Percentiles rank a stretch among this genome's conserved stretches.
phyloP scores from a whole-genome alignment of 2,329 filamentous ascomycete species.

The Samsoniella hepiali region DNA sequence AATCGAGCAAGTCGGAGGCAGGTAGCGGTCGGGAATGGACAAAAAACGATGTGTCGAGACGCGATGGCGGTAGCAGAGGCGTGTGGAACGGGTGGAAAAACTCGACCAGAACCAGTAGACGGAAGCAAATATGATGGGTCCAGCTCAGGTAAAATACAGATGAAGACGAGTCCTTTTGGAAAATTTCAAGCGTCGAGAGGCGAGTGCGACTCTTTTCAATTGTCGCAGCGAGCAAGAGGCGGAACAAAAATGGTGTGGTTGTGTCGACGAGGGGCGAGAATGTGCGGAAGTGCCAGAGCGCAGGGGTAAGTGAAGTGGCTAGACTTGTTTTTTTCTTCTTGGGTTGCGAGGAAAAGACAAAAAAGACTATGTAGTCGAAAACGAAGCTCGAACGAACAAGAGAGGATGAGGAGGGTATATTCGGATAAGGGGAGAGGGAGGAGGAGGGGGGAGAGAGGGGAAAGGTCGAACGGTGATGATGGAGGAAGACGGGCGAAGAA shows the following conservation, averaged over 20 bases:
- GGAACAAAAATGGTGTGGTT: neutral
- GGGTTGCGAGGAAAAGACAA: conserved; percentile 28
- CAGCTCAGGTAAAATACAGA: conserved; percentile 19
- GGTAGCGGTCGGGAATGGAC: neutral
- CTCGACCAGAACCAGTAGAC: neutral
- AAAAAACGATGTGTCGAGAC: neutral
- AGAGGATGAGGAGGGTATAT: conserved; percentile 28
- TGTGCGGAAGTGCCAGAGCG: neutral
- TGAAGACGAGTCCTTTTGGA: conserved; percentile 10
- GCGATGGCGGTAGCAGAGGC: neutral
- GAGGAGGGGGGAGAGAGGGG: conserved; percentile 32
- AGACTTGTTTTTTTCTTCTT: conserved; percentile 21
- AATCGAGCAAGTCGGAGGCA: neutral
- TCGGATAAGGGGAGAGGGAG: conserved; percentile 27
- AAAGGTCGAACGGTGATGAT: conserved; percentile 27
- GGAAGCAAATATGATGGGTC: neutral
- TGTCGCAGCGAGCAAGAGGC: neutral
- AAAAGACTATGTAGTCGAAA: conserved; percentile 24
- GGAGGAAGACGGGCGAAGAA: conserved; percentile 32
- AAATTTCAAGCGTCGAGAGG: neutral
- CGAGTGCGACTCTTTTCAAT: neutral
- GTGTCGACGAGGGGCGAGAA: neutral
- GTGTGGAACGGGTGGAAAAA: conserved; percentile 1
- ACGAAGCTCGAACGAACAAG: conserved; percentile 22
- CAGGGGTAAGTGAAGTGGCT: conserved; percentile 17